phyloP scores from a whole-genome alignment of 176 grass and related monocot genomes.

The Ananas comosus region DNA sequence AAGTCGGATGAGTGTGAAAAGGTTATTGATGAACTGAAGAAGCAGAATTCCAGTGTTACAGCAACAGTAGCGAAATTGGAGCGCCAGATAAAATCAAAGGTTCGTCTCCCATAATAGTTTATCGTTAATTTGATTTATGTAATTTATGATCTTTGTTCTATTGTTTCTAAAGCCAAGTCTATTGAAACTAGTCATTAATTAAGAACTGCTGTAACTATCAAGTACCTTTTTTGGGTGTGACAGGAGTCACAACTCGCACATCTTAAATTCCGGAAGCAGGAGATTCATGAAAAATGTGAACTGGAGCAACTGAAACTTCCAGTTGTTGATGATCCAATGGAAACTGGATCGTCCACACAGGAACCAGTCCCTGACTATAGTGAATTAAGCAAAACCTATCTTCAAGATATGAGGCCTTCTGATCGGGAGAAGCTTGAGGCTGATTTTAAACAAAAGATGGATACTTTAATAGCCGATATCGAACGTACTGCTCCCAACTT shows the following conservation, averaged over 20 bases:
- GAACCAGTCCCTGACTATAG: constrained; percentile 54
- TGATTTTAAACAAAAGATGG: constrained; percentile 74
- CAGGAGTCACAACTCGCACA: constrained; percentile 67
- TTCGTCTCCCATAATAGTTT: constrained; percentile 3
- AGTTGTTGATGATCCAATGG: constrained; percentile 68
- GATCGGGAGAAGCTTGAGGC: constrained; percentile 77
- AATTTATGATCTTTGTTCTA: constrained; percentile 1
- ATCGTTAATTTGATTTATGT: neutral
- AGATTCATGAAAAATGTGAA: constrained; percentile 78
- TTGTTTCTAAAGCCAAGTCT: neutral
- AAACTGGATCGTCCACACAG: constrained; percentile 41
- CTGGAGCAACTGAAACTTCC: constrained; percentile 89
- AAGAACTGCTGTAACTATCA: constrained; percentile 8
- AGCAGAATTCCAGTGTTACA: constrained; percentile 58
- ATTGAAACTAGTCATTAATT: neutral
- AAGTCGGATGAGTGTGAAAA: constrained; percentile 91
- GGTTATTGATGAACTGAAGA: constrained; percentile 66
- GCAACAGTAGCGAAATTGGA: constrained; percentile 56
- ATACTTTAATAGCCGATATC: constrained; percentile 57
- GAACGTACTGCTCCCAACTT: constrained; percentile 87
- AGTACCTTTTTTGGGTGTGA: constrained; percentile 18
- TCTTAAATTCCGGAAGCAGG: constrained; percentile 44
- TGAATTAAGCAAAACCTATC: constrained; percentile 56
- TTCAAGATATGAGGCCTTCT: constrained; percentile 55
- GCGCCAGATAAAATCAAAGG: constrained; percentile 75